Base-by-base conservation (phyloP, 192 early-diverging fungal species). In the Diversispora epigaea region DNA sequence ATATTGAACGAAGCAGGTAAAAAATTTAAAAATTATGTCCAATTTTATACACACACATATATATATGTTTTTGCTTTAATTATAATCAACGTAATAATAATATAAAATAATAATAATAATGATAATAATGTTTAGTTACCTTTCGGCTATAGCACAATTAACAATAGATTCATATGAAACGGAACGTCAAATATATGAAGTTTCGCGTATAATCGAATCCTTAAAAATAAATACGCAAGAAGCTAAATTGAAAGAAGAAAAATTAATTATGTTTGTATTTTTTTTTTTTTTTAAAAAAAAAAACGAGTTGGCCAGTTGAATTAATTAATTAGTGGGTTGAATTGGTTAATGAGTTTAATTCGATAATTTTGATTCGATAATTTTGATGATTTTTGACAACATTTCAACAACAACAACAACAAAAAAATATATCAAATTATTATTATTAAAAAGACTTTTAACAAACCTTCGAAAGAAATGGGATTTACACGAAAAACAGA, bases 1-100 rank as follows among this genome's bases (percentile, higher is more conserved):
- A 62, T 62, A 19, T 62, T 21, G 60, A 62, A 62, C 19, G 39
- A 62, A 62, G 60, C 60, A 62, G 60, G 60, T 62, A 62, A 62
- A 22, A n/a, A 56, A 55, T 9, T 56, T 32, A 56, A 21, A 56
- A n/a, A n/a, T 56, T n/a, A 15, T 56, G 15, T 5, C 55, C 4
- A n/a, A 32, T 32, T 32, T 32, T 32, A 32, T 1, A 32, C 25
- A 32, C 25, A 32, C 25, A 32, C 25, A 32, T 2, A 32, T 32
- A 2, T 32, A 32, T 32, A 32, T 32, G 25, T 32, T 2, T 32
- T 32, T 32, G 25, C 25, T 32, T 32, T 32, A 32, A 32, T 32
- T 32, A 32, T 32, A 32, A 32, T 32, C 2, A 32, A 32, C 2
- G 2, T 32, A 32, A 32, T 32, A 32, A 32, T 32, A 32, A 32